phyloP scores from a whole-genome alignment of 1,139 yeast species.

The Diutina ranongensis region DNA sequence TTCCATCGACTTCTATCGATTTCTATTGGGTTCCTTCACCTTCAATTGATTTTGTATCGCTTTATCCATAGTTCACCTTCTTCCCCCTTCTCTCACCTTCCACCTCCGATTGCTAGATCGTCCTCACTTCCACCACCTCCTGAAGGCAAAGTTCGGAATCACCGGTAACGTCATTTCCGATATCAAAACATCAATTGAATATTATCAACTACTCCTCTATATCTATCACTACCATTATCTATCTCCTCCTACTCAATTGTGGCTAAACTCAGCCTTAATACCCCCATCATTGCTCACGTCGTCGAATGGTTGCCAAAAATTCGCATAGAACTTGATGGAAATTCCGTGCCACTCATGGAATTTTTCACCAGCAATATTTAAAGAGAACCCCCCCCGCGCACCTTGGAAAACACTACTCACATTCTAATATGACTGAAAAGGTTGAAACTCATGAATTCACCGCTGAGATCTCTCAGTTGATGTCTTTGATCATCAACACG shows the following conservation, averaged over 20 bases:
- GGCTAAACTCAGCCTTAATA: too few relatives aligned
- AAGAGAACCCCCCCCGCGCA: not conserved
- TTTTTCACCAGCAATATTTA: not conserved
- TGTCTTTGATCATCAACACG: conserved; percentile 99
- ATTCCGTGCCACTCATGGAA: not conserved
- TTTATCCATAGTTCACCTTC: too few relatives aligned
- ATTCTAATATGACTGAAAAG: conserved; percentile 15
- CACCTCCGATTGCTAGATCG: not conserved
- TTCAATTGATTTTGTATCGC: too few relatives aligned
- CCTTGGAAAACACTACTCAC: not conserved
- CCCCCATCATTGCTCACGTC: too few relatives aligned
- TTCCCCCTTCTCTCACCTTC: too few relatives aligned
- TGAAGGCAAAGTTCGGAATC: not conserved
- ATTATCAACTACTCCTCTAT: too few relatives aligned
- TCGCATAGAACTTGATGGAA: not conserved
- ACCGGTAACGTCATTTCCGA: not conserved
- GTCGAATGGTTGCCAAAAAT: not conserved
- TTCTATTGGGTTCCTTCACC: not conserved
- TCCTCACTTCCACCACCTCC: too few relatives aligned
- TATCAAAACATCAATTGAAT: not conserved
- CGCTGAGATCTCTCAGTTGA: conserved; percentile 99
- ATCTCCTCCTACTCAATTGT: too few relatives aligned
- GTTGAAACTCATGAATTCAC: conserved; percentile 91
- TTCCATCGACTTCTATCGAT: not conserved
- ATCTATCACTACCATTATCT: too few relatives aligned